A percentile compares a stretch with the other conserved stretches of the same genome.
These are phyloP conservation scores for Triangularia verruculosa DNA, from an alignment of 2,329 filamentous ascomycete genomes.

Conservation along the genomic window DNA sequence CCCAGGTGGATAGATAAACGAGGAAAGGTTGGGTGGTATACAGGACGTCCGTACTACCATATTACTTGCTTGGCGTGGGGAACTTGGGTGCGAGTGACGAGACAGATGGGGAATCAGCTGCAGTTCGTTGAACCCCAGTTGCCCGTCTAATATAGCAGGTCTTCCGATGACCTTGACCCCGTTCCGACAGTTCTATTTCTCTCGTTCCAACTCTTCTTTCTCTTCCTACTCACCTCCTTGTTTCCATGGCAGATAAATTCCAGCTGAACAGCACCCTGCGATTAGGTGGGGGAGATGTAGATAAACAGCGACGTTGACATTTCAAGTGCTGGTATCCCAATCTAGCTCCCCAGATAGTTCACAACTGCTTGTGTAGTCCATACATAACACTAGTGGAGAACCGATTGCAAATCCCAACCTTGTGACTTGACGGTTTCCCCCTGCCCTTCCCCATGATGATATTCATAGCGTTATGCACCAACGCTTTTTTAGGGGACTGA, in stretches of 20 bases:
- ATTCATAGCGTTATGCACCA: neutral
- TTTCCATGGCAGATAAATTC: too few relatives aligned
- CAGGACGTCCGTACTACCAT: neutral
- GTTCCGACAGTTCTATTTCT: neutral
- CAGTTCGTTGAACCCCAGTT: too few relatives aligned
- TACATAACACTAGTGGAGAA: neutral
- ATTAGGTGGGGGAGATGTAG: too few relatives aligned
- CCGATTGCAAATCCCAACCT: constrained; percentile 15
- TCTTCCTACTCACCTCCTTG: too few relatives aligned
- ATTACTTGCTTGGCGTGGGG: neutral
- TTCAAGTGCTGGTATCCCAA: neutral
- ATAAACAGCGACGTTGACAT: too few relatives aligned
- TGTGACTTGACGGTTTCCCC: constrained; percentile 6
- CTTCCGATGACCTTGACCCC: neutral
- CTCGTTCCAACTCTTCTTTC: neutral
- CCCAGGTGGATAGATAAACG: neutral
- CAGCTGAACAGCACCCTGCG: too few relatives aligned
- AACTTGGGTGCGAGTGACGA: neutral
- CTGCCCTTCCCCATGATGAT: neutral
- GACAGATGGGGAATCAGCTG: neutral
- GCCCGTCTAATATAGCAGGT: too few relatives aligned
- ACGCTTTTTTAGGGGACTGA: neutral
- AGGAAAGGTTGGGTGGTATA: neutral
- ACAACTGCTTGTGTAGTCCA: neutral
- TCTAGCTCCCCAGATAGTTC: neutral